Base-by-base conservation (phyloP, 2,329 filamentous ascomycete species). In the Daldinia sp. region DNA sequence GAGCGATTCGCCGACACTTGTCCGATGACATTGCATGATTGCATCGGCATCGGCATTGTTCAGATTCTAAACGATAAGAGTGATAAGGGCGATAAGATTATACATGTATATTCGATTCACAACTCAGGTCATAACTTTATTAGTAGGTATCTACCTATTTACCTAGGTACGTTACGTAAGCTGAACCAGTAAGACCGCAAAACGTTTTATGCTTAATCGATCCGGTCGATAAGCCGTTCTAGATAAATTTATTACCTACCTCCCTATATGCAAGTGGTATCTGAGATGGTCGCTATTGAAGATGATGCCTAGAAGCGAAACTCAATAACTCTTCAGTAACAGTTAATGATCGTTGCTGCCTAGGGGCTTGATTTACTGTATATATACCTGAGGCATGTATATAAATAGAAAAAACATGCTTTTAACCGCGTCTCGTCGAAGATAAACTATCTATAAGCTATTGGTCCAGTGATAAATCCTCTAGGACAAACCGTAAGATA, bases 1-100 rank as follows among this genome's bases (percentile, higher is more conserved):
- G 54, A 50, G 35, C 39, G 4, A 67, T 26, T 39, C 33, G 48
- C 57, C 62, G 26, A 51, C 46, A 18, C 46, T 33, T 51, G 28
- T 12, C 46, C 28, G 26, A 51, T n/a, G 26, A 15, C 6, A 51
- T 51, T 30, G 15, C 46, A 23, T 6, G 6, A 50, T 50, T 50
- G 46, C 6, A 23, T 48, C 23, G 13, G 42, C 12, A 28, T 48
- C 26, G 26, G 26, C 26, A 30, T 50, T 37, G 35, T 37, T 13
- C 9, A 30, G 46, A 28, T 6, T 13, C 20, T 51, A 51, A 30
- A 15, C 23, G 46, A 51, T 51, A 51, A 51, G 26, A 51, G 15
- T 3, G 46, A 51, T 51, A 33, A 51, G 28, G 18, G 15, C 6
- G 46, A 51, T 51, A 33, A 51, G 28, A 33, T 10, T 33, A 9